These are phyloP conservation scores for Teratosphaeriaceae sp. DNA, from an alignment of 2,329 filamentous ascomycete genomes.

Conservation along the genomic window DNA sequence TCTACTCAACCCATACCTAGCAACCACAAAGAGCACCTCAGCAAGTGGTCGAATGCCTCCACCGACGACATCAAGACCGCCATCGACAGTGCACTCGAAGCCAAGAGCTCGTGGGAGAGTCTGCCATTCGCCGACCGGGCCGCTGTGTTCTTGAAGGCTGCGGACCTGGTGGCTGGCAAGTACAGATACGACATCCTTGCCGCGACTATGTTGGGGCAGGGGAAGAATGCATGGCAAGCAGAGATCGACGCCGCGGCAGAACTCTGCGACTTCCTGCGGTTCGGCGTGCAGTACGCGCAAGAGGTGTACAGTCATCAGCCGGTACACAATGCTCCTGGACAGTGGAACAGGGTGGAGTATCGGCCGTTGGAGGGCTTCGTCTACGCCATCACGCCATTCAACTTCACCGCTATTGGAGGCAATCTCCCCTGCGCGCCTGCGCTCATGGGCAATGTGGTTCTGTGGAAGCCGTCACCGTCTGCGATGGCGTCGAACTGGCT, in stretches of 20 bases:
- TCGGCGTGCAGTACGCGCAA: constrained; percentile 90
- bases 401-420: constrained; percentile 91
- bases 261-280: constrained; percentile 79
- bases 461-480: constrained; percentile 93
- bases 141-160: constrained; percentile 91
- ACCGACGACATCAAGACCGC: constrained; percentile 68
- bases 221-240: constrained; percentile 99
- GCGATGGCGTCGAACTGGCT: constrained; percentile 90
- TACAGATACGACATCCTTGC: constrained; percentile 98
- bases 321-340: constrained; percentile 69
- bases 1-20: constrained; percentile 75
- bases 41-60: constrained; percentile 78
- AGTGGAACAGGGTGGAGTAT: constrained; percentile 91
- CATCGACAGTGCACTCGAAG: constrained; percentile 78
- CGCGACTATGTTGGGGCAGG: constrained; percentile 89
- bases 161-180: constrained; percentile 82
- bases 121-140: constrained; percentile 87
- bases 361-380: constrained; percentile 90
- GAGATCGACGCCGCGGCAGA: constrained; percentile 96
- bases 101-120: constrained; percentile 78
- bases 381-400: constrained; percentile 91
- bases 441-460: constrained; percentile 85
- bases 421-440: constrained; percentile 80
- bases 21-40: constrained; percentile 68
- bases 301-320: constrained; percentile 87